Evolutionary conservation across 75 land plant genomes (phyloP), one percentile per base, ranked within the genome.

Genomic region (Picea glauca): DNA sequence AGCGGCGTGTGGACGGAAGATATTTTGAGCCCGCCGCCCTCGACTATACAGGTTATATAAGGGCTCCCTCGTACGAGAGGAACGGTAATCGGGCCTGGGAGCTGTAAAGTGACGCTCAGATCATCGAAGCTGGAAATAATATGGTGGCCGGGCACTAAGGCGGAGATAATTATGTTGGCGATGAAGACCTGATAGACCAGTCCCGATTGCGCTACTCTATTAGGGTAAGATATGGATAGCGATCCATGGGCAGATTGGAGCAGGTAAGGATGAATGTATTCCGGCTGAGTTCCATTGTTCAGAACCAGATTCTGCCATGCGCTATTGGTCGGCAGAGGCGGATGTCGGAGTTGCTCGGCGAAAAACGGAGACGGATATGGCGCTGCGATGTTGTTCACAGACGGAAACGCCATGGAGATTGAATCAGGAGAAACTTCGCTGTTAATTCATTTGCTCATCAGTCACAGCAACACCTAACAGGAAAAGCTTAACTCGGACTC

Each of bases 191-290:
- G 91, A 84, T 84, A 86, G 26, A 89, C 74, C 89, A 82, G 90
- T 43, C 65, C 79, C 13, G 89, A 61, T 73, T 72, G 76, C 60
- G 74, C 43, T 60, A 80, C 78, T 33, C 81, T 78, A 30, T 87
- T 67, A 17, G 98, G 94, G 86, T 90, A 89, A 74, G 80, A 90
- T 76, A 96, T 26, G 60, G 94, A 77, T 17, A 96, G 77, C 3
- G 89, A 76, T 23, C 89, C 88, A 60, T 60, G 13, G n/a, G 80
- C 54, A 31, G 86, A 81, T 77, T 90, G 88, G 83, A 96, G 79
- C 31, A 94, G 89, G 77, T 90, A 96, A 6, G 97, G 97, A 50
- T 94, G 97, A 23, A 96, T 86, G 86, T 89, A 90, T 74, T 96
- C 97, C 3, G 92, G 92, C 58, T 86, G 90, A 33, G 86, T 86